These are phyloP conservation scores for Drechslerella coelobrocha DNA, from an alignment of 2,329 filamentous ascomycete genomes.

Conservation along the genomic window DNA sequence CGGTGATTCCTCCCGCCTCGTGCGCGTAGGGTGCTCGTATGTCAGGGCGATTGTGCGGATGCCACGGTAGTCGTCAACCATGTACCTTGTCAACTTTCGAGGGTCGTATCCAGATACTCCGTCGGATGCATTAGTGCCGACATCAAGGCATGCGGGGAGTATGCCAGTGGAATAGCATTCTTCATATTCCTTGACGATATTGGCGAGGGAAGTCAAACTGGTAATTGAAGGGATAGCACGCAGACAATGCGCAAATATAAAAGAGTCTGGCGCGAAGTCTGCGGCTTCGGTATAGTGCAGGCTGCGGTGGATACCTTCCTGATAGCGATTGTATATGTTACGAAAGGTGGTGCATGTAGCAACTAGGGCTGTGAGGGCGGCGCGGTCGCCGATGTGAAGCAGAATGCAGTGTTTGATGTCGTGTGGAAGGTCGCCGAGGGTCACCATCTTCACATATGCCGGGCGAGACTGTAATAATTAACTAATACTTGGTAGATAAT, in stretches of 20 bases:
- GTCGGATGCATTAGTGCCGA: too few species aligned
- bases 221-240: constrained; percentile 1
- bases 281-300: constrained; percentile 27
- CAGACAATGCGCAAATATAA: constrained; percentile 33
- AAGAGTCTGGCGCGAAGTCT: constrained; percentile 20
- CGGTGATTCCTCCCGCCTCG: constrained; percentile 7
- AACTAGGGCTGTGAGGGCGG: constrained; percentile 9
- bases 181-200: constrained; percentile 8
- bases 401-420: constrained; percentile 37
- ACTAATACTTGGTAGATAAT: too few species aligned
- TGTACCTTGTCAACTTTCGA: constrained; percentile 1
- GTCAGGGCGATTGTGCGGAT: constrained; percentile 35
- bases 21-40: constrained; percentile 16
- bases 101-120: constrained; percentile 1
- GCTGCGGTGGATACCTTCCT: constrained; percentile 21
- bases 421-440: constrained; percentile 23
- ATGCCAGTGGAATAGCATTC: constrained; percentile 3
- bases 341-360: constrained; percentile 17
- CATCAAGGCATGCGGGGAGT: not conserved
- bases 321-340: constrained; percentile 22
- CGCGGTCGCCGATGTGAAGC: constrained; percentile 16
- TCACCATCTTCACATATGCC: constrained; percentile 13
- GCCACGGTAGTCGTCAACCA: constrained; percentile 30
- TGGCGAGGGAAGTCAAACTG: not conserved
- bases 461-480: not conserved